phyloP scores from a whole-genome alignment of 306 rosid species.

The Prunus fruticosa region DNA sequence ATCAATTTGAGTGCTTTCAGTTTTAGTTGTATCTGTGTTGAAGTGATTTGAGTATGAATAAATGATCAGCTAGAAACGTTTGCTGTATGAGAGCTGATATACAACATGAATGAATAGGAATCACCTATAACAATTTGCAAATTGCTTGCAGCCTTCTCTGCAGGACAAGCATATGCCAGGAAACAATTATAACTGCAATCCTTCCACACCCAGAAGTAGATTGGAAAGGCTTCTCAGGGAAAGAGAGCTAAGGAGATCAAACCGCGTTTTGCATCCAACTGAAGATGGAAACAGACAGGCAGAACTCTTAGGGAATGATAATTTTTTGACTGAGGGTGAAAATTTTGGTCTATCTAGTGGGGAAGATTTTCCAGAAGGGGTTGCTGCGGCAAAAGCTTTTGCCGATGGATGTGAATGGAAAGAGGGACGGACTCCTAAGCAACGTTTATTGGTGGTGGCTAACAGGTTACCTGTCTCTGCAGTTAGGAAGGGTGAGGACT shows the following conservation, averaged over 20 bases:
- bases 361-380: conserved; percentile 51
- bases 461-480: conserved; percentile 96
- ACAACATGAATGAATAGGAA: conserved; percentile 6
- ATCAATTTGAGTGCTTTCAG: not conserved
- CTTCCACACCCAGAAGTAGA: conserved; percentile 73
- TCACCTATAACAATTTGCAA: conserved; percentile 4
- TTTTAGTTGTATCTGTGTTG: not conserved
- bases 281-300: conserved; percentile 53
- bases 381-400: conserved; percentile 25
- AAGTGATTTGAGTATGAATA: not conserved
- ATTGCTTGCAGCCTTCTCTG: conserved; percentile 28
- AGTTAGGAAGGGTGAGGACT: conserved; percentile 70
- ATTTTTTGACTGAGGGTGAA: conserved; percentile 30
- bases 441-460: conserved; percentile 87
- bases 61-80: not conserved
- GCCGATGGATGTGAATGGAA: conserved; percentile 45
- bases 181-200: conserved; percentile 61
- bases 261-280: conserved; percentile 26
- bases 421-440: conserved; percentile 57
- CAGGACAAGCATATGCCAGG: conserved; percentile 49
- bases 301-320: conserved; percentile 41
- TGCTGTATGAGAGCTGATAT: conserved; percentile 6
- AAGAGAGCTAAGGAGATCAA: conserved; percentile 77
- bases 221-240: conserved; percentile 93
- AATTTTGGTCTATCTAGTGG: conserved; percentile 31